Percentiles rank a stretch among this genome's conserved stretches.
Conservation (phyloP, 495 filamentous ascomycete species). For the Xylaria nigripes region DNA sequence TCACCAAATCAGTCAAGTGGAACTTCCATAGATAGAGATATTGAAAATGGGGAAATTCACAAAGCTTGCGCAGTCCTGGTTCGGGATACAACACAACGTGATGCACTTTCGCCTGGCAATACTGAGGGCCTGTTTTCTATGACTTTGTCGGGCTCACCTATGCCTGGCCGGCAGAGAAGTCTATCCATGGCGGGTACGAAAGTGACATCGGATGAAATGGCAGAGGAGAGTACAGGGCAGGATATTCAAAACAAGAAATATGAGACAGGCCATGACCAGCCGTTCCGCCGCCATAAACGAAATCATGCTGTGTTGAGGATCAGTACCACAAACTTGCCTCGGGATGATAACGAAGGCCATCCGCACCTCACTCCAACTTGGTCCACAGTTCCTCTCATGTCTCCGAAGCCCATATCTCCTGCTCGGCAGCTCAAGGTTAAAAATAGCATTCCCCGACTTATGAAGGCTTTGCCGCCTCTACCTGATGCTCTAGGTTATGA, state of each 20-base stretch:
- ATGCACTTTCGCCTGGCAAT: background rate
- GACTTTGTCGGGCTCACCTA: background rate
- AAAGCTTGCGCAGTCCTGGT: background rate
- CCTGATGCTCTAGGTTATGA: conserved; percentile 25
- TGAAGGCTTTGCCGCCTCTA: conserved; percentile 43
- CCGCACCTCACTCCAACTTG: conserved; percentile 22
- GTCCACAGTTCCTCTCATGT: conserved; percentile 28
- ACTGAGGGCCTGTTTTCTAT: background rate
- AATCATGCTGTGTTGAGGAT: conserved; percentile 22
- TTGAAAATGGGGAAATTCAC: background rate
- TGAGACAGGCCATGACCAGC: background rate
- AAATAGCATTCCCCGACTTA: conserved; percentile 43
- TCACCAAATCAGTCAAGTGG: background rate
- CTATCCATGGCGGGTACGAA: background rate
- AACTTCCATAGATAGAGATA: background rate
- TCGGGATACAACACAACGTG: background rate
- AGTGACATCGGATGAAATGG: background rate
- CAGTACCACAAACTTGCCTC: conserved; percentile 20
- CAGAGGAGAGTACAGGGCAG: background rate
- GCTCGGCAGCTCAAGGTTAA: conserved; percentile 38
- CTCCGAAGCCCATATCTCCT: conserved; percentile 41
- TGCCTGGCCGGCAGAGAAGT: background rate
- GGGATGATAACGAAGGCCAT: conserved; percentile 20
- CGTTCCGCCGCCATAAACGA: conserved; percentile 19
- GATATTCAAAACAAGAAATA: background rate